Base-by-base conservation (phyloP, 805 yeast species). In the Ogataea paradorogensis region DNA sequence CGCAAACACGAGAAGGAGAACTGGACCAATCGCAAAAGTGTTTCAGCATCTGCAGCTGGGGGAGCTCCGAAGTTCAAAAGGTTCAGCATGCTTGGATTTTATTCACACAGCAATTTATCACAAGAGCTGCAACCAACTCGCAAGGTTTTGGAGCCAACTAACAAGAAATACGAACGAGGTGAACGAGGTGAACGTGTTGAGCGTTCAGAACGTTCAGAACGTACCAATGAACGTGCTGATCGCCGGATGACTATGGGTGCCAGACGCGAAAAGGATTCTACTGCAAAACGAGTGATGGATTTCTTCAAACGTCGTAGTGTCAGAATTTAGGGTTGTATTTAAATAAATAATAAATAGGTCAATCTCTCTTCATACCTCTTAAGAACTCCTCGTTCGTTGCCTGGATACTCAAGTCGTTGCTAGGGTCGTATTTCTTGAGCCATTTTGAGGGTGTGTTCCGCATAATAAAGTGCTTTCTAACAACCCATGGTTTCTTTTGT, bases 221-320 rank as follows among this genome's bases (percentile, higher is more conserved):
- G 22, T 59, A 66, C 8, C 7, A 13, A 15, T 7, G 45, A 23
- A 11, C 25, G 56, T 15, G 59, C 68, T 5, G 59, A 70, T 9
- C 53, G 62, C 36, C 62, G 61, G 45, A 53, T 66, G 38, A 48
- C 56, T 23, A 45, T 43, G 42, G 39, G 43, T 7, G 45, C 38
- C 35, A 42, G 27, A 22, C 44, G 26, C 30, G 40, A 30, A 46
- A 78, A 74, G 50, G 86, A 80, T 50, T 78, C 89, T 33, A 82
- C 93, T 2, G 88, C 93, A 5, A 78, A 80, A 56, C 79, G 78
- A 52, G 89, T 83, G 8, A 77, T 83, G 73, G 90, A 82, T 59
- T 83, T 83, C 58, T 82, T 83, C 67, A 82, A 82, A 57, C 73
- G 90, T 62, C 75, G 86, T 63, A 77, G 68, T 52, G 59, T 64